Conservation (phyloP, 139 green algal species). For the Pleodorina starrii region DNA sequence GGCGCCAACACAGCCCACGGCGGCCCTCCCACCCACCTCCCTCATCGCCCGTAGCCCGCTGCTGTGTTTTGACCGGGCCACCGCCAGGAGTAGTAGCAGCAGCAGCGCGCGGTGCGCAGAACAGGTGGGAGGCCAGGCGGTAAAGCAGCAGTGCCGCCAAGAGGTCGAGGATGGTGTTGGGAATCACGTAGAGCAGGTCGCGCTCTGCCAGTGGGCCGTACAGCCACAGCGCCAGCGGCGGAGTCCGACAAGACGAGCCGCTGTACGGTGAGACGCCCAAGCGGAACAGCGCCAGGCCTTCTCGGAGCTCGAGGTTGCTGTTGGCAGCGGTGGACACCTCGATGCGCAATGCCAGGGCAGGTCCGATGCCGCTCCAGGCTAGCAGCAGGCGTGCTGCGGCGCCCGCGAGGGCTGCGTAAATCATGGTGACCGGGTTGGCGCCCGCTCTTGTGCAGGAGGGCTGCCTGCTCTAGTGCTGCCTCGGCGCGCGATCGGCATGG, state of each 20-base stretch:
- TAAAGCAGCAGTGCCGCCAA: constrained; percentile 45
- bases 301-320: constrained; percentile 53
- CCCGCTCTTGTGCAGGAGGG: too few relatives aligned
- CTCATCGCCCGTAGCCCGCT: too few relatives aligned
- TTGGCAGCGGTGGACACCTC: constrained; percentile 69
- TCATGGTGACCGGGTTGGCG: too few relatives aligned
- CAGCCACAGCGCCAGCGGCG: constrained; percentile 63
- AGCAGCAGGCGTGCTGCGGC: constrained; percentile 29
- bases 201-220: background rate
- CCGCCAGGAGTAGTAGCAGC: too few relatives aligned
- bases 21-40: too few relatives aligned
- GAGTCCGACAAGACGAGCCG: constrained; percentile 52
- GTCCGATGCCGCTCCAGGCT: constrained; percentile 38
- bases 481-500: too few relatives aligned
- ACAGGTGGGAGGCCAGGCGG: background rate
- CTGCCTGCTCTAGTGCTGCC: too few relatives aligned
- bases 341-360: constrained; percentile 54
- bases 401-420: constrained; percentile 17
- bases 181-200: constrained; percentile 50
- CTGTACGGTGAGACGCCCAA: constrained; percentile 58
- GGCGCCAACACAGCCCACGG: too few relatives aligned
- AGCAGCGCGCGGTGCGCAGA: too few relatives aligned
- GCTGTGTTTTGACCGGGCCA: too few relatives aligned
- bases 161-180: constrained; percentile 63
- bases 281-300: constrained; percentile 55